Evolutionary conservation across 352 stramenopile species (phyloP).

Genomic region (Saprolegnia parasitica): DNA sequence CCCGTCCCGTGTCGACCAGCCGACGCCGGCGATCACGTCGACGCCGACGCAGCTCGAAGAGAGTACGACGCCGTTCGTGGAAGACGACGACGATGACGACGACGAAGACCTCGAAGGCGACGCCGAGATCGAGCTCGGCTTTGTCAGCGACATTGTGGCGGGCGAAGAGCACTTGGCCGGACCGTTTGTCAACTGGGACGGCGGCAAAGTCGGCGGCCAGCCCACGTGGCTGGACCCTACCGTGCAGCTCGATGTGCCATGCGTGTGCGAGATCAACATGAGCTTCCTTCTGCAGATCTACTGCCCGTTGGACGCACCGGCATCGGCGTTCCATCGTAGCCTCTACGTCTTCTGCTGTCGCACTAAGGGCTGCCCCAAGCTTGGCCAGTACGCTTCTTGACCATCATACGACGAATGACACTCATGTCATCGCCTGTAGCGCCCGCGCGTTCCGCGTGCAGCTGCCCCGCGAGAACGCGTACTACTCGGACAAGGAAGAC

Average conservation of each 20-base stretch:
- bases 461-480: slow-evolving; percentile 84
- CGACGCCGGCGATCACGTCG: not conserved
- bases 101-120: slow-evolving; percentile 35
- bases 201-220: slow-evolving; percentile 85
- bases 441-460: slow-evolving; percentile 82
- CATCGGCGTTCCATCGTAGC: slow-evolving; percentile 89
- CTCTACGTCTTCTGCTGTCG: slow-evolving; percentile 92
- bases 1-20: not conserved
- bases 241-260: slow-evolving; percentile 48
- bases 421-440: slow-evolving; percentile 28
- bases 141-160: slow-evolving; percentile 40
- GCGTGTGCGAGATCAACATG: slow-evolving; percentile 46
- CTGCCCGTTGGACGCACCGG: slow-evolving; percentile 82
- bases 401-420: not conserved
- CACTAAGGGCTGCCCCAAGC: slow-evolving; percentile 45
- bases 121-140: slow-evolving; percentile 71
- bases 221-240: slow-evolving; percentile 84
- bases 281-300: slow-evolving; percentile 90
- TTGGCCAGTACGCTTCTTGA: slow-evolving; percentile 38
- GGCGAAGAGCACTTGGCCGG: slow-evolving; percentile 31
- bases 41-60: not conserved
- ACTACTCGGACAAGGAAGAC: slow-evolving; percentile 66
- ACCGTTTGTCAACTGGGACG: slow-evolving; percentile 77
- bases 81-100: slow-evolving; percentile 35
- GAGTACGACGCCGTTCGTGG: slow-evolving; percentile 22